Base-by-base conservation (phyloP, 177 flowering plant species). In the Vitis hybrid region DNA sequence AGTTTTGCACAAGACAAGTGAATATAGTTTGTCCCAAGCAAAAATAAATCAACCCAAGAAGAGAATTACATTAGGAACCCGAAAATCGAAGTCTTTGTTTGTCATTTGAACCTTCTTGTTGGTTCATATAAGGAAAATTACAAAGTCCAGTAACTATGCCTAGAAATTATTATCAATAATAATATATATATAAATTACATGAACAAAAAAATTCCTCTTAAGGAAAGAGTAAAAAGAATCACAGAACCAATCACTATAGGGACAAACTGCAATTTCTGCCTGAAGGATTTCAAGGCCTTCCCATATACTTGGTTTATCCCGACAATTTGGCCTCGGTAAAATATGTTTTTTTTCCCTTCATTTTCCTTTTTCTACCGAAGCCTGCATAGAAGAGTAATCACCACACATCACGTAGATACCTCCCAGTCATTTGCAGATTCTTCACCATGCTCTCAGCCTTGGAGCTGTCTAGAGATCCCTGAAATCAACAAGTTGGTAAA, bases 331-430 rank as follows among this genome's bases (percentile, higher is more conserved):
- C 50, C 24, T 40, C 65, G 8, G 30, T 30, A 21, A 21, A 19
- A 10, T 18, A 6, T 11, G 6, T 27, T 24, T 61, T 14, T 13
- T 30, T 61, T 61, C 12, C 18, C 19, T 2, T 46, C 35, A 46
- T 3, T 8, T 11, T 6, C 9, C 18, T 1, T 61, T 12, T 9
- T 14, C 27, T 12, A 4, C 27, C 51, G 11, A 64, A 35, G 50
- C 48, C 27, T 32, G 48, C 51, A 35, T 11, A 8, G 52, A 60
- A 10, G 8, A 56, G 17, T 66, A 21, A 72, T 91, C 71, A 95
- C 99, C 99, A 95, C 6, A 95, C 98, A 68, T 95, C 98, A 73
- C 99, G 93, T 57, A 91, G 85, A 82, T 95, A 95, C 75, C 97
- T 88, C 40, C 97, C 98, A 10, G 64, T 89, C 84, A 79, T 91